phyloP scores from a whole-genome alignment of 2,329 filamentous ascomycete genomes.

The Massarina eburnea region DNA sequence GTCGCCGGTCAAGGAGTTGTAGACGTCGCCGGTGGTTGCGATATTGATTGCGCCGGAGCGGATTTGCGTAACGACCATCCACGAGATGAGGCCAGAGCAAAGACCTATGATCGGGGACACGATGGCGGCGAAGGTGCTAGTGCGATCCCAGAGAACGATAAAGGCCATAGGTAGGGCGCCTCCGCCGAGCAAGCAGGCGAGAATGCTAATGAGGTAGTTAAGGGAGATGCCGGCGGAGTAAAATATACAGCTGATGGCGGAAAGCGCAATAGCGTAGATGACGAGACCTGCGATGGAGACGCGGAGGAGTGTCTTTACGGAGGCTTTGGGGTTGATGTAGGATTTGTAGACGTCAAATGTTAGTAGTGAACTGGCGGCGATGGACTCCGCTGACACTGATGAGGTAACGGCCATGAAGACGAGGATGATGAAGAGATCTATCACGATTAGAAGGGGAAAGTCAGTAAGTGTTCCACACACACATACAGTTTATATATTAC shows the following conservation, averaged over 20 bases:
- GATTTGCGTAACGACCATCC: slow-evolving; percentile 20
- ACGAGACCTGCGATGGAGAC: too few relatives aligned
- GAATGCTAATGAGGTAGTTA: slow-evolving; percentile 8
- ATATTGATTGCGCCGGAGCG: slow-evolving; percentile 24
- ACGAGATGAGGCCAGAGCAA: slow-evolving; percentile 13
- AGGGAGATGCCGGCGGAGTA: slow-evolving; percentile 32
- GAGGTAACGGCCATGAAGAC: slow-evolving; percentile 18
- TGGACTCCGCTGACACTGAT: slow-evolving; percentile 31
- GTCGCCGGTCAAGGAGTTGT: slow-evolving; percentile 5
- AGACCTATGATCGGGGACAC: slow-evolving; percentile 3
- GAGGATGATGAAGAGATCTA: slow-evolving; percentile 11
- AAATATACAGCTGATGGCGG: slow-evolving; percentile 2
- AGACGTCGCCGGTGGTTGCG: slow-evolving; percentile 9
- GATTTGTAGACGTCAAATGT: slow-evolving; percentile 44
- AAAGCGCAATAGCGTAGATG: slow-evolving; percentile 23
- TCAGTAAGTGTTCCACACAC: too few relatives aligned
- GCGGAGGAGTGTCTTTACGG: slow-evolving; percentile 29
- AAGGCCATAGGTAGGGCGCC: slow-evolving; percentile 23
- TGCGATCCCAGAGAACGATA: slow-evolving; percentile 28
- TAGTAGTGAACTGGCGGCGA: slow-evolving; percentile 33
- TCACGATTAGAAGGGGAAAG: too few relatives aligned
- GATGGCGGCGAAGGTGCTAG: slow-evolving; percentile 10
- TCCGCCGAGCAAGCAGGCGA: slow-evolving; percentile 23
- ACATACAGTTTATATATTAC: too few relatives aligned
- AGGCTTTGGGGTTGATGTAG: slow-evolving; percentile 30